Percentiles rank a stretch among this genome's conserved stretches.
Conservation (phyloP, 2,329 filamentous ascomycete species). For the Aureobasidium lini region DNA sequence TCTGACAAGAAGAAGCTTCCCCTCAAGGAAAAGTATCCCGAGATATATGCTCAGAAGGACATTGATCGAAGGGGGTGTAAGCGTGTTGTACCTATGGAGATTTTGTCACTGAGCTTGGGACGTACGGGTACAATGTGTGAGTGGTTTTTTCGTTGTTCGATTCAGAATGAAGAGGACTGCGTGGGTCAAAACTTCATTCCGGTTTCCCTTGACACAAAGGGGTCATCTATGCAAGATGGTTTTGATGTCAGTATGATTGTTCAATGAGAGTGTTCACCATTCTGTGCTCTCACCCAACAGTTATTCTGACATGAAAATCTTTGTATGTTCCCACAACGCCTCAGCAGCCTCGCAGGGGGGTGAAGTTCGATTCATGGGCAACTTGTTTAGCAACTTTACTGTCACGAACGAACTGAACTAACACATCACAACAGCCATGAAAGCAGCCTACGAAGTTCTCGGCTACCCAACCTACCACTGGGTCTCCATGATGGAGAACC, state of each 20-base stretch:
- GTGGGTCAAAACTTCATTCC: too few species aligned
- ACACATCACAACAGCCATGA: slow-evolving; percentile 14
- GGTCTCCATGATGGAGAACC: slow-evolving; percentile 19
- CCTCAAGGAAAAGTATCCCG: slow-evolving; percentile 1
- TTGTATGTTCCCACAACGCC: too few species aligned
- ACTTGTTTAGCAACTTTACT: too few species aligned
- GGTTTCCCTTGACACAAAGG: too few species aligned
- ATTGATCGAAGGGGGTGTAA: background rate
- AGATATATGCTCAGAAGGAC: background rate
- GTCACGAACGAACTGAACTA: background rate
- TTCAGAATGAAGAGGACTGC: too few species aligned
- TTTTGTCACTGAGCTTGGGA: slow-evolving; percentile 20
- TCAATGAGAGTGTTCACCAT: too few species aligned
- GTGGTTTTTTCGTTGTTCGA: background rate
- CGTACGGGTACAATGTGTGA: slow-evolving; percentile 20
- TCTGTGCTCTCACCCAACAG: too few species aligned
- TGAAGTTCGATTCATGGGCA: too few species aligned
- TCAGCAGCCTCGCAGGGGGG: too few species aligned
- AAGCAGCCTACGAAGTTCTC: slow-evolving; percentile 17
- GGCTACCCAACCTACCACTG: slow-evolving; percentile 20
- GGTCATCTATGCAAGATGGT: too few species aligned
- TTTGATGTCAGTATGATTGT: too few species aligned
- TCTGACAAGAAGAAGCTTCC: background rate
- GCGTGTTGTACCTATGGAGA: slow-evolving; percentile 18
- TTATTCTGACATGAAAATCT: too few species aligned